Base-by-base conservation (phyloP, 2,329 filamentous ascomycete genomes). In the Ophiostoma tasmaniense region DNA sequence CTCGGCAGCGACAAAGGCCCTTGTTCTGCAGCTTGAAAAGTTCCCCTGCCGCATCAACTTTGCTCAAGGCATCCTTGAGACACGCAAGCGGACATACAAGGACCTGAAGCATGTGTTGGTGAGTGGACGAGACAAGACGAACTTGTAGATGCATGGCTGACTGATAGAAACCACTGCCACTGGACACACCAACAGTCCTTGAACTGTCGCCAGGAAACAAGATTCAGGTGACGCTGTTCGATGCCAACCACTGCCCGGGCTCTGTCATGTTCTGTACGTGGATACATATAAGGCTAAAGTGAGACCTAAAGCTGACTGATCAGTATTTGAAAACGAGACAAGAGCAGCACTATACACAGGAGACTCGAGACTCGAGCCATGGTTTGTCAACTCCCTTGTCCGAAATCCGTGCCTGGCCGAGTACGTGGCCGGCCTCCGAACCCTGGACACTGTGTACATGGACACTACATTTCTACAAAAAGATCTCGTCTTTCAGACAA, bases 181-280 rank as follows among this genome's bases (percentile, higher is more conserved):
- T 97, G 10, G 89, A 95, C 66, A 92, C 92, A 0, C 91, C 92
- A 0, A 93, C 89, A 0, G 78, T 80, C 3, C 86, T 98, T 64
- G 91, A 96, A 74, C 82, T 97, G 2, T 83, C 82, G 1, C 91
- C 89, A 0, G 85, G 86, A 1, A 84, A 85, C 64, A 80, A 79
- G n/a, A 87, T 97, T 30, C 87, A 88, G 64, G 91, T 96, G 22
- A 97, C 93, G 0, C 81, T 97, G 0, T 86, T 97, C 67, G 90
- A 97, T 79, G 93, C 94, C 1, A 97, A 98, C 74, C 94, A 97
- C 76, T 98, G 94, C 74, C 85, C 90, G 0, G 93, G 94, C 0
- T 89, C 92, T 22, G 92, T 95, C 22, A 96, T 97, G 92, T 97
- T 97, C 75, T 81, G 85, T 87, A 76, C 72, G 84, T 77, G 4